Conservation (phyloP, 441 rosid species). For the Arabidopsis lyrata region DNA sequence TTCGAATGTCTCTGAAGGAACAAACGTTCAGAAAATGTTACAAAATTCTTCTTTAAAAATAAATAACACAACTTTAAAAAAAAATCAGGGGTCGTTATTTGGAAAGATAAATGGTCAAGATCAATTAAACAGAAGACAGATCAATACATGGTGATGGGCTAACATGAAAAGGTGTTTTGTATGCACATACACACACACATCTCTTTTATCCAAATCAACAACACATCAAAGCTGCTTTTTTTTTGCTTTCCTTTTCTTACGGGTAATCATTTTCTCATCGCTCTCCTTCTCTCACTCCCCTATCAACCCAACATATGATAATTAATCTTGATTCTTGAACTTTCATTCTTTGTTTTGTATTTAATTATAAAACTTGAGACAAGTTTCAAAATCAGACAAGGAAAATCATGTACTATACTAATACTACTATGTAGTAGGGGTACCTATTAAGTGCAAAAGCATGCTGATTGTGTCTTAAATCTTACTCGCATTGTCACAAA, state of each 20-base stretch:
- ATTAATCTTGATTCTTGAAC: background rate
- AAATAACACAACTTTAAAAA: background rate
- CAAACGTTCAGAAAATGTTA: background rate
- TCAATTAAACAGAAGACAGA: conserved; percentile 44
- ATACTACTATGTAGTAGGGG: background rate
- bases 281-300: conserved; percentile 31
- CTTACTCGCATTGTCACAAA: background rate
- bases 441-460: background rate
- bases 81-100: conserved; percentile 28
- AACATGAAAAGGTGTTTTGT: conserved; percentile 29
- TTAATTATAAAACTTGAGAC: background rate
- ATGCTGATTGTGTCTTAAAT: background rate
- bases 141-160: conserved; percentile 40
- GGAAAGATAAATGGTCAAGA: conserved; percentile 51
- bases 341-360: background rate
- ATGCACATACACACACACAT: conserved; percentile 35
- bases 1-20: background rate
- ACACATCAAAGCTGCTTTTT: conserved; percentile 37
- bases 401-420: background rate
- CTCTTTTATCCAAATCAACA: conserved; percentile 49
- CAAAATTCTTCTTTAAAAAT: background rate
- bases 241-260: conserved; percentile 42
- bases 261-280: conserved; percentile 42
- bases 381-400: background rate
- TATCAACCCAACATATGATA: conserved; percentile 20